Base-by-base conservation (phyloP, 352 stramenopile species). In the Globisporangium acanthophoron region DNA sequence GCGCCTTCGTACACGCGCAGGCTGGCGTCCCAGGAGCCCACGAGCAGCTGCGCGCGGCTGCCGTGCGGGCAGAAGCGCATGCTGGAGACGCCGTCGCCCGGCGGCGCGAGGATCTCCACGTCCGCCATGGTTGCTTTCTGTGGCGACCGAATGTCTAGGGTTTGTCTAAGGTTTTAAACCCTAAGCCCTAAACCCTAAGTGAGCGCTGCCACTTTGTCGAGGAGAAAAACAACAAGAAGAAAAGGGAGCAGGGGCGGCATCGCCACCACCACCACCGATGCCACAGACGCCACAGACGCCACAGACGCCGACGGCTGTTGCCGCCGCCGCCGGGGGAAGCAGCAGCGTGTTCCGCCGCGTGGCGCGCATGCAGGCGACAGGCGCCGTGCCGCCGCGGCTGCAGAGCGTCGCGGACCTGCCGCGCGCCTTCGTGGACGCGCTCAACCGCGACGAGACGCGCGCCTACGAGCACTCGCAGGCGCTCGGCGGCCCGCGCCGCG, bases 41-140 rank as follows among this genome's bases (percentile, higher is more conserved):
- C 76, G 2, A 96, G 64, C 24, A 97, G 70, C 7, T 88, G 67
- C 33, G 76, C 68, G 40, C 69, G 70, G 43, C 64, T 71, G 46
- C 70, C 74, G 13, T 62, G 55, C 35, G 69, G 52, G 20, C 81
- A 74, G 68, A 96, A 96, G 64, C 84, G 86, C 53, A 97, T 50
- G 58, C 76, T 80, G 37, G 83, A 88, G 45, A 96, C 85, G 59
- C 86, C 85, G 66, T 97, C 89, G 50, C 74, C 85, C 29, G 89
- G 87, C 50, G 87, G 80, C 54, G 83, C 80, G 45, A 75, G 71
- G 56, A 92, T 70, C 66, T 89, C 80, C 31, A 72, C 56, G 44
- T 86, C 70, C 5, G 61, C 57, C 64, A 69, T 73, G 43, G 21
- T 56, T 56, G 37, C 52, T 37, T 37, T 27, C 24, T 27, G 24